Evolutionary conservation across 2,329 filamentous ascomycete species (phyloP).

Genomic region (Pestalotiopsis sp.): DNA sequence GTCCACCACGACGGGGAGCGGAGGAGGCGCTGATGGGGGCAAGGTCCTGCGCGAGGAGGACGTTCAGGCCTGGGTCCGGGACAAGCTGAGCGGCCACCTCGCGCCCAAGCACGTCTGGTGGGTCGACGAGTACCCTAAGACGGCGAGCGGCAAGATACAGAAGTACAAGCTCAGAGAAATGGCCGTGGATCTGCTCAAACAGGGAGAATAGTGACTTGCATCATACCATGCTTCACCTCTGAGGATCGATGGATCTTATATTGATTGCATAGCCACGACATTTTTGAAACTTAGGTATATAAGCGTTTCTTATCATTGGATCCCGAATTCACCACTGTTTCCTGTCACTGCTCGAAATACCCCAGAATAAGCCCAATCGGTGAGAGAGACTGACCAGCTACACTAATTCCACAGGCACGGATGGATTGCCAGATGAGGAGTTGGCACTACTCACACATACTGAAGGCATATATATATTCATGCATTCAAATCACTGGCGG

Average conservation of each 20-base stretch:
- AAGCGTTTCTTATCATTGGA: no score
- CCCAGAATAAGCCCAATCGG: no score
- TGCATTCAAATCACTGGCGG: no score
- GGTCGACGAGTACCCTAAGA: constrained; percentile 85
- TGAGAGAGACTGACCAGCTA: no score
- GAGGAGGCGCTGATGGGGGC: constrained; percentile 16
- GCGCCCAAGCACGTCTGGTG: constrained; percentile 92
- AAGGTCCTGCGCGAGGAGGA: constrained; percentile 54
- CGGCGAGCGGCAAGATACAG: constrained; percentile 94
- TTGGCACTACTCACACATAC: no score
- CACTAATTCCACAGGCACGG: no score
- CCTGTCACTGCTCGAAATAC: no score
- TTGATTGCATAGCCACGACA: neutral
- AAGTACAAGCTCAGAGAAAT: constrained; percentile 82
- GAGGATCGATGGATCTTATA: neutral
- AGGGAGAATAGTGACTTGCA: neutral
- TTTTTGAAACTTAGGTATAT: no score
- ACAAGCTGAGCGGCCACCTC: constrained; percentile 71
- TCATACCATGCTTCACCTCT: neutral
- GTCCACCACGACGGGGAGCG: neutral
- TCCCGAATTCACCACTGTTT: no score
- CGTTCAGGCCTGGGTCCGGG: constrained; percentile 72
- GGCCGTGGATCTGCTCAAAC: constrained; percentile 42
- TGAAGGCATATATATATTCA: no score
- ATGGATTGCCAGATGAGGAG: no score